phyloP scores from a whole-genome alignment of 306 rosid species.

The Benincasa hispida region DNA sequence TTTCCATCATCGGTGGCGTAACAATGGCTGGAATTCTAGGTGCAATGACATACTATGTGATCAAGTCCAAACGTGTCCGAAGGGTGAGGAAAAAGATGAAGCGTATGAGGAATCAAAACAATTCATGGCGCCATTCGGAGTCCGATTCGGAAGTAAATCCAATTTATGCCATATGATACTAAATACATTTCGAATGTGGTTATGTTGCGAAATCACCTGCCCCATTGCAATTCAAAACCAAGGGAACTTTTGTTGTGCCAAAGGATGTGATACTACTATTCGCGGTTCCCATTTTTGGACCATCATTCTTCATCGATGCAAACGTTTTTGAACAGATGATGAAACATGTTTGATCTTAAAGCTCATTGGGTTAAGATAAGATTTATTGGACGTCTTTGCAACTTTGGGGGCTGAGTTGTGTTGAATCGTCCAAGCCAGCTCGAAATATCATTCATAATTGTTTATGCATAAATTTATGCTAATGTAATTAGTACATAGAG shows the following conservation, averaged over 20 bases:
- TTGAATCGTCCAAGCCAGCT: slow-evolving; percentile 4
- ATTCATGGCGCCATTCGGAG: slow-evolving; percentile 21
- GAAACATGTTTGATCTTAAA: no score
- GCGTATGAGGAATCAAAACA: slow-evolving; percentile 10
- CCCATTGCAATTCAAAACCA: not conserved
- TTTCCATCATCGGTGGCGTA: slow-evolving; percentile 44
- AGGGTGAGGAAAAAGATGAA: slow-evolving; percentile 51
- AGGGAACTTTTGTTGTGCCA: not conserved
- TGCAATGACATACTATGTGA: slow-evolving; percentile 71
- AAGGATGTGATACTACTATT: not conserved
- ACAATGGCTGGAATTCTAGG: slow-evolving; percentile 55
- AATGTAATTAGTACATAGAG: slow-evolving; percentile 5
- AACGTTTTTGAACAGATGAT: not conserved
- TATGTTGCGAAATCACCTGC: not conserved
- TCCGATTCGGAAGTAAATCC: slow-evolving; percentile 62
- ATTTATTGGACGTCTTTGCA: not conserved
- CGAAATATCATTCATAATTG: not conserved
- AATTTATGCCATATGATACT: slow-evolving; percentile 32
- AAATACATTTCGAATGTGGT: not conserved
- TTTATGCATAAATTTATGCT: no score
- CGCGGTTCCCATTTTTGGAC: not conserved
- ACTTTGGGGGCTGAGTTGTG: not conserved
- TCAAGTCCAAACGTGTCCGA: slow-evolving; percentile 41
- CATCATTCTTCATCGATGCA: not conserved
- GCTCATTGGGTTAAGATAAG: not conserved